Conservation (phyloP, 1,139 yeast genomes). For the Zygoascus meyerae region DNA sequence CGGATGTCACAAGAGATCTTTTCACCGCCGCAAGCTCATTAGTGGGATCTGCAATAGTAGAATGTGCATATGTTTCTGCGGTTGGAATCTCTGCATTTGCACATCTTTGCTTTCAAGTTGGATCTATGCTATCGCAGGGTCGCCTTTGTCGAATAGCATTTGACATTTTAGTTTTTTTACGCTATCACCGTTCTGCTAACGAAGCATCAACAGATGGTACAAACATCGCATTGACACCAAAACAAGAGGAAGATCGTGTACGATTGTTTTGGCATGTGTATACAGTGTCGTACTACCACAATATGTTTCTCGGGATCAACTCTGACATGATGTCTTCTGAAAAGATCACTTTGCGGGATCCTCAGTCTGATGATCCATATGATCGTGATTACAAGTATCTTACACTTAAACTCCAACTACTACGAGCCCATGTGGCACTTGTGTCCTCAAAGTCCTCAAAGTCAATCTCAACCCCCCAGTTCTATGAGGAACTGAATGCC, state of each 20-base stretch:
- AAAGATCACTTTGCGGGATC: slow-evolving; percentile 13
- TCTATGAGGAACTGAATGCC: slow-evolving; percentile 4
- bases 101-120: slow-evolving; percentile 14
- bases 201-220: no score
- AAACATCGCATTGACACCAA: background rate
- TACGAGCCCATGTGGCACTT: slow-evolving; percentile 1
- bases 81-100: slow-evolving; percentile 14
- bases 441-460: background rate
- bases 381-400: slow-evolving; percentile 11
- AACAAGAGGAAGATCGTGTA: slow-evolving; percentile 1
- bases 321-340: slow-evolving; percentile 7
- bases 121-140: slow-evolving; percentile 15
- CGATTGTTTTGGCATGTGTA: slow-evolving; percentile 16
- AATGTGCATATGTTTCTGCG: slow-evolving; percentile 13
- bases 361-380: slow-evolving; percentile 5
- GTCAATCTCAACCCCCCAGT: no score
- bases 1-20: slow-evolving; percentile 9
- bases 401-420: slow-evolving; percentile 11
- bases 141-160: slow-evolving; percentile 14
- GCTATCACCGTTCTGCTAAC: slow-evolving; percentile 12
- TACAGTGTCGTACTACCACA: slow-evolving; percentile 14
- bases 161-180: slow-evolving; percentile 11
- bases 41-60: slow-evolving; percentile 16
- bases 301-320: slow-evolving; percentile 9
- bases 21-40: slow-evolving; percentile 15